phyloP scores from a whole-genome alignment of 2,329 filamentous ascomycete genomes.

The Diaporthe vexans region DNA sequence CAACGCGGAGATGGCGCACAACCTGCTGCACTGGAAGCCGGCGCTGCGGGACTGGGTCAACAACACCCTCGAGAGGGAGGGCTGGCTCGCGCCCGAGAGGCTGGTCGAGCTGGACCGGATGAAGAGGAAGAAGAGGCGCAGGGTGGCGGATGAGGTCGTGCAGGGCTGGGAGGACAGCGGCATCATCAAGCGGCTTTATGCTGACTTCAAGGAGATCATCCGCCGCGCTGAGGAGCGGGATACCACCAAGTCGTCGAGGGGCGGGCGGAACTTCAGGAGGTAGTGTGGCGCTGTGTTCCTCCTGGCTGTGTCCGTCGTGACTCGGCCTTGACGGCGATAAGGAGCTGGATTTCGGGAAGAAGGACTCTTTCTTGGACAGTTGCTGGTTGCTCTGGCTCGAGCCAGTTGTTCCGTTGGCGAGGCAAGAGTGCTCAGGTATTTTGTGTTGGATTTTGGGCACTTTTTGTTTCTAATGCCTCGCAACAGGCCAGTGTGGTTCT shows the following conservation, averaged over 20 bases:
- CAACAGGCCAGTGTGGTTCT: too few species aligned
- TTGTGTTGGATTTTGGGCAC: too few species aligned
- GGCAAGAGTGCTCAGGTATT: background rate
- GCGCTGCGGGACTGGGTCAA: slow-evolving; percentile 81
- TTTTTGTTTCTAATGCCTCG: too few species aligned
- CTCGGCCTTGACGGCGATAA: too few species aligned
- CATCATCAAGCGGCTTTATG: slow-evolving; percentile 73
- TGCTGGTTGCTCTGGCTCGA: background rate
- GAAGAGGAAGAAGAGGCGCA: slow-evolving; percentile 70
- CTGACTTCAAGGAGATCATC: slow-evolving; percentile 74
- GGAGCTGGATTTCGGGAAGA: background rate
- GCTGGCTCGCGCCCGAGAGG: slow-evolving; percentile 69
- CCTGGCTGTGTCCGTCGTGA: too few species aligned
- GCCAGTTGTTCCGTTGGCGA: background rate
- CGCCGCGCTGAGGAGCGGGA: slow-evolving; percentile 67
- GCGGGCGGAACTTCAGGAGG: slow-evolving; percentile 39
- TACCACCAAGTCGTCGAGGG: slow-evolving; percentile 45
- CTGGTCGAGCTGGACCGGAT: slow-evolving; percentile 73
- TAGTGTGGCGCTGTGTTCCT: background rate
- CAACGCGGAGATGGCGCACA: slow-evolving; percentile 77
- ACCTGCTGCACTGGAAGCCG: slow-evolving; percentile 81
- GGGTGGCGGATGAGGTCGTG: slow-evolving; percentile 74
- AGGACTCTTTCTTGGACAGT: background rate
- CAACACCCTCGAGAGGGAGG: slow-evolving; percentile 69
- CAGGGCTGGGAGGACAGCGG: slow-evolving; percentile 73